Evolutionary conservation across 257 asterid genomes (phyloP).

Genomic region (Nicotiana sylvestris): DNA sequence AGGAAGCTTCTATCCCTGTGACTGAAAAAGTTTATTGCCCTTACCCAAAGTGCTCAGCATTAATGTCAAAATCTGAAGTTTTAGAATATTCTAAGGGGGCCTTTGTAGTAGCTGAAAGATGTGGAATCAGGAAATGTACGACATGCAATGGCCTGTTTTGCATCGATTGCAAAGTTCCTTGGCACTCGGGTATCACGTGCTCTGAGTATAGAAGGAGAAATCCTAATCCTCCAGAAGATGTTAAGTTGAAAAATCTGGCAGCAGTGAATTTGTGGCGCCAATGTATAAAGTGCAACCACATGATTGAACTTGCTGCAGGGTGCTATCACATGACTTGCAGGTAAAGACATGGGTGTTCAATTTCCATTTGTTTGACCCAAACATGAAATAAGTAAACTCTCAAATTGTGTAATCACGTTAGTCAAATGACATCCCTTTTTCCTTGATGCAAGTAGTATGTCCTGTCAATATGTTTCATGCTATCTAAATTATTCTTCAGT

Average conservation of each 20-base stretch:
- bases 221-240: conserved; percentile 41
- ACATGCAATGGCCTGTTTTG: conserved; percentile 48
- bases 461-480: not conserved
- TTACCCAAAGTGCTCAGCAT: conserved; percentile 45
- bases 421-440: not conserved
- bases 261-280: conserved; percentile 49
- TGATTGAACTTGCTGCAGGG: conserved; percentile 58
- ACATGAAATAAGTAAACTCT: not conserved
- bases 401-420: not conserved
- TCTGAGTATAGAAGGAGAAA: conserved; percentile 17
- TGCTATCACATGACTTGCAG: conserved; percentile 78
- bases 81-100: conserved; percentile 3
- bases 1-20: conserved; percentile 52
- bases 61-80: conserved; percentile 41
- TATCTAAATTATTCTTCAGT: not conserved
- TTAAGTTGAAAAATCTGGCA: conserved; percentile 46
- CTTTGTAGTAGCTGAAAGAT: not conserved
- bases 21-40: conserved; percentile 52
- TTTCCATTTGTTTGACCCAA: conserved; percentile 10
- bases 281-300: conserved; percentile 48
- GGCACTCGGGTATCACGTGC: conserved; percentile 51
- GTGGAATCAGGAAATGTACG: conserved; percentile 34
- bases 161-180: conserved; percentile 49
- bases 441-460: not conserved
- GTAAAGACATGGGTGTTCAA: conserved; percentile 20